Conservation (phyloP, 805 yeast genomes). For the Candida cerambycidarum region DNA sequence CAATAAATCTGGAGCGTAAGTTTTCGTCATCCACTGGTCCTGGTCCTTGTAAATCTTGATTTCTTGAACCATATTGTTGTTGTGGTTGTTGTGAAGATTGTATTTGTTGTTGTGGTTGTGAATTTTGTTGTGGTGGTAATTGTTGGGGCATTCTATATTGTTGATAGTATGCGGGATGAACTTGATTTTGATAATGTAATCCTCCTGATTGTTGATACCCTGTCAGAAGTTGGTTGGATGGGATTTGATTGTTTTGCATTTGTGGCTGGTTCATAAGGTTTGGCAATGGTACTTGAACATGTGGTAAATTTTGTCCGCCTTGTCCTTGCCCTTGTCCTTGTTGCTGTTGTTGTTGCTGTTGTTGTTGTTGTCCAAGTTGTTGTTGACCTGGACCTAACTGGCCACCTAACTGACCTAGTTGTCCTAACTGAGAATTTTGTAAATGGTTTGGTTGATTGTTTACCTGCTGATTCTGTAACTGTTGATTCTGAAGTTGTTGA, state of each 20-base stretch:
- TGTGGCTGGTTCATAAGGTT: conserved; percentile 9
- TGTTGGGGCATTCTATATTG: conserved; percentile 14
- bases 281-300: conserved; percentile 11
- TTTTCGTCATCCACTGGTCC: conserved; percentile 14
- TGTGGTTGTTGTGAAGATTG: conserved; percentile 15
- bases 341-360: conserved; percentile 1
- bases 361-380: conserved; percentile 1
- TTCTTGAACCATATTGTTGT: conserved; percentile 13
- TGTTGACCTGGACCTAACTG: not conserved
- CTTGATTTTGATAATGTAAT: conserved; percentile 4
- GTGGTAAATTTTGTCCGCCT: conserved; percentile 6
- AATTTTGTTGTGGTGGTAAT: conserved; percentile 17
- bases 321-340: not conserved
- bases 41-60: conserved; percentile 5
- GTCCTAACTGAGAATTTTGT: conserved; percentile 11
- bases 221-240: not conserved
- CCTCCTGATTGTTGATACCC: conserved; percentile 9
- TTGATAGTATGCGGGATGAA: conserved; percentile 16
- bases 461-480: conserved; percentile 10
- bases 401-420: conserved; percentile 1
- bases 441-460: conserved; percentile 12
- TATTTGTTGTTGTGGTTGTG: conserved; percentile 19
- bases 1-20: conserved; percentile 25
- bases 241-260: not conserved
- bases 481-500: conserved; percentile 2